Conservation (phyloP, 768 basidiomycete genomes). For the Gloeopeniophorella convolvens region DNA sequence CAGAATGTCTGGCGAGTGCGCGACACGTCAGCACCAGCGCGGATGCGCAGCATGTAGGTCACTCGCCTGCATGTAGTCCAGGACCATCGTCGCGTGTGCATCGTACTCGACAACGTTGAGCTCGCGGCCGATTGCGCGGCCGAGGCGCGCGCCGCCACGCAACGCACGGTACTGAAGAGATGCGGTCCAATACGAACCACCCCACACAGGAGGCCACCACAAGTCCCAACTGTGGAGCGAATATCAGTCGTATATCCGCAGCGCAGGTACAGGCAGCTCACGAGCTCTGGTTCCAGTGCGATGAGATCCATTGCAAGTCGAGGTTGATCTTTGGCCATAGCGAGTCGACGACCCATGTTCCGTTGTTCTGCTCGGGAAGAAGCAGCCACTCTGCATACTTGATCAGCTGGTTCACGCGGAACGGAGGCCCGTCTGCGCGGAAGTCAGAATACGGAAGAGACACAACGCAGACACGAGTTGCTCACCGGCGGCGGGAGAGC, state of each 20-base stretch:
- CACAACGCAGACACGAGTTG: background rate
- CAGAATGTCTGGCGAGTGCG: constrained; percentile 12
- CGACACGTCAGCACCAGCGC: too few relatives aligned
- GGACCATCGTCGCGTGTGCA: constrained; percentile 2
- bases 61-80: constrained; percentile 16
- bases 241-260: background rate
- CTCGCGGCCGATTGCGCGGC: constrained; percentile 4
- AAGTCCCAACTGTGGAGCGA: constrained; percentile 2
- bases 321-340: constrained; percentile 14
- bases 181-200: constrained; percentile 13
- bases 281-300: constrained; percentile 13
- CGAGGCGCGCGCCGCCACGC: constrained; percentile 13
- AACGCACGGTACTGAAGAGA: constrained; percentile 14
- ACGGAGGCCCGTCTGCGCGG: constrained; percentile 2
- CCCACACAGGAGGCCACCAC: constrained; percentile 11
- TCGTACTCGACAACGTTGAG: constrained; percentile 3
- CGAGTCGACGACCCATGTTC: constrained; percentile 12
- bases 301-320: constrained; percentile 13
- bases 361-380: constrained; percentile 13
- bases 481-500: constrained; percentile 14
- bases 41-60: too few relatives aligned
- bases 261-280: background rate
- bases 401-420: constrained; percentile 6
- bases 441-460: background rate
- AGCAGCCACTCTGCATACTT: constrained; percentile 1